Evolutionary conservation across 176 grass and related monocot species (phyloP).

Genomic region (Ensete glaucum): DNA sequence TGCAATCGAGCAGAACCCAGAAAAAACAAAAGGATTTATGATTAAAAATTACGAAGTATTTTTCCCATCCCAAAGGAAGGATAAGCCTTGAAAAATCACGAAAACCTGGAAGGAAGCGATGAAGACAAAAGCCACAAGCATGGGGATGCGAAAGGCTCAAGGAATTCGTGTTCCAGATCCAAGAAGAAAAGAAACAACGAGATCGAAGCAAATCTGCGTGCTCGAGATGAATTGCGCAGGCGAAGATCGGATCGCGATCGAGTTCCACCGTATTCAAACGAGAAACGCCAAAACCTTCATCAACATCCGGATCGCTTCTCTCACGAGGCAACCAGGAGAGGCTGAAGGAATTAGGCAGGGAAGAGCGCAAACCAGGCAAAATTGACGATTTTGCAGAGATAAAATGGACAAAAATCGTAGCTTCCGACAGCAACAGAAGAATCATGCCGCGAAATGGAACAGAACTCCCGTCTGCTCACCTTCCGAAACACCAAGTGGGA

Average conservation of each 20-base stretch:
- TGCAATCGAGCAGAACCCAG: background rate
- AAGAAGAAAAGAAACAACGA: conserved; percentile 4
- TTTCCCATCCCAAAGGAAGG: background rate
- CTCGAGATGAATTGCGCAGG: background rate
- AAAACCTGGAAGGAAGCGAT: background rate
- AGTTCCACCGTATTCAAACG: background rate
- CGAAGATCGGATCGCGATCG: conserved; percentile 1
- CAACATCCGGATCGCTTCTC: background rate
- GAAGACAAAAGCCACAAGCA: conserved; percentile 13
- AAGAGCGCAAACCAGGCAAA: background rate
- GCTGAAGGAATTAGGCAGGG: background rate
- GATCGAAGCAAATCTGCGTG: background rate
- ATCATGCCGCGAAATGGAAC: background rate
- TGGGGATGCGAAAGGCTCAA: background rate
- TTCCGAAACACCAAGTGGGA: background rate
- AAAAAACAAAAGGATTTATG: background rate
- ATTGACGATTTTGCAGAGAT: background rate
- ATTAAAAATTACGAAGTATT: too few relatives aligned
- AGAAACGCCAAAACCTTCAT: background rate
- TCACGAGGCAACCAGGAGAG: background rate
- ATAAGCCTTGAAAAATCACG: background rate
- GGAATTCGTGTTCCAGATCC: conserved; percentile 1
- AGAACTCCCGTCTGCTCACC: background rate
- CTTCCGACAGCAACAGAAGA: background rate
- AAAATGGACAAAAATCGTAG: background rate